phyloP scores from a whole-genome alignment of 768 basidiomycete species.

The Boletus vermiculosoides region DNA sequence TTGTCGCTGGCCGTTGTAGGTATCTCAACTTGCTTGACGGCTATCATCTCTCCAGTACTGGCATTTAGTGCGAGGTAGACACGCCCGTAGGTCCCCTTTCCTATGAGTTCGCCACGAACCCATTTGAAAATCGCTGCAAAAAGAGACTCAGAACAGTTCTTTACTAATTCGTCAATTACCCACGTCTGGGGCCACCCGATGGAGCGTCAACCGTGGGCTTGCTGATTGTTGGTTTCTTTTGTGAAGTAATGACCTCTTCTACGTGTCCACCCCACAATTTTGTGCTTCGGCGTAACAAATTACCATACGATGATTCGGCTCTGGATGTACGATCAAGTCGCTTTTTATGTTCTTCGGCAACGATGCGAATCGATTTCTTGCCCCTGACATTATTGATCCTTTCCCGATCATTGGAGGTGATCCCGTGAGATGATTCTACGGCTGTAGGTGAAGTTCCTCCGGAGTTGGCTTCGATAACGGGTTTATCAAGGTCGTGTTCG shows the following conservation, averaged over 20 bases:
- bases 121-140: constrained; percentile 87
- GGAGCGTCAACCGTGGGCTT: constrained; percentile 56
- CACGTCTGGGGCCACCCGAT: constrained; percentile 65
- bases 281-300: constrained; percentile 74
- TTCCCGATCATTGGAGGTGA: constrained; percentile 33
- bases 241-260: constrained; percentile 87
- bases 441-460: constrained; percentile 77
- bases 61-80: constrained; percentile 96
- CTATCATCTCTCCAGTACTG: constrained; percentile 97
- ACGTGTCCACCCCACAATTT: constrained; percentile 94
- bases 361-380: constrained; percentile 90
- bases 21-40: constrained; percentile 98
- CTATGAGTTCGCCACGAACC: constrained; percentile 97
- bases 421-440: constrained; percentile 47
- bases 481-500: constrained; percentile 92
- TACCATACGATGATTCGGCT: constrained; percentile 50
- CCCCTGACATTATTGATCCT: constrained; percentile 51
- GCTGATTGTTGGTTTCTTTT: constrained; percentile 47
- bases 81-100: constrained; percentile 93
- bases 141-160: constrained; percentile 16
- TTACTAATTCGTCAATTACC: constrained; percentile 32
- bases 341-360: constrained; percentile 85
- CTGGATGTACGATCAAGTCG: constrained; percentile 69
- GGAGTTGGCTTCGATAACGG: constrained; percentile 84
- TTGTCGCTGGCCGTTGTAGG: constrained; percentile 90